These are phyloP conservation scores for Paramecium biaurelia DNA, from an alignment of 73 alveolate species.

Conservation along the genomic window DNA sequence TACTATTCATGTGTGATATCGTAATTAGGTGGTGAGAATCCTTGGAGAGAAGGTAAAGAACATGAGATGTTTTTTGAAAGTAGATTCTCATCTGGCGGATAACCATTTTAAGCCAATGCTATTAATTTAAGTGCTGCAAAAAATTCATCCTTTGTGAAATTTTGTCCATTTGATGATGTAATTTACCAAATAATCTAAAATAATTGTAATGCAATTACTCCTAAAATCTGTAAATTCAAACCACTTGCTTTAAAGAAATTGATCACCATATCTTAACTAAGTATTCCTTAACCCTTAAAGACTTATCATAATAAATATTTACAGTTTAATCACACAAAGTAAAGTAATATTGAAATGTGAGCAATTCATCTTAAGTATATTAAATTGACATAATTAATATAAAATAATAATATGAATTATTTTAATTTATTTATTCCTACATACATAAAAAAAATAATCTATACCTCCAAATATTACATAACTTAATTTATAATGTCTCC, in stretches of 20 bases:
- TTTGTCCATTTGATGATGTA: background rate
- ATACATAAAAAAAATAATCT: background rate
- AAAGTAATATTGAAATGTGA: background rate
- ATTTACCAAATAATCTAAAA: background rate
- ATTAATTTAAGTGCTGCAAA: conserved; percentile 24
- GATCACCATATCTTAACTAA: background rate
- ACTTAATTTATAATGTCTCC: no score
- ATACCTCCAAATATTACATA: no score
- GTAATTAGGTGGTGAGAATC: background rate
- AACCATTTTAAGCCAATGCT: background rate
- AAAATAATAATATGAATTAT: background rate
- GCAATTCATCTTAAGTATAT: conserved; percentile 6
- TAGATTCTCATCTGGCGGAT: background rate
- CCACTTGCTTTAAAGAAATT: background rate
- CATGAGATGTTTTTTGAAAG: background rate
- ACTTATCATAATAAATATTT: background rate
- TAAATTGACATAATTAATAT: background rate
- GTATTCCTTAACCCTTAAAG: background rate
- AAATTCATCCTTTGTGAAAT: conserved; percentile 33
- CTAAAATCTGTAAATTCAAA: background rate
- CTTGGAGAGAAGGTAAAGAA: background rate
- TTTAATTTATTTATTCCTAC: background rate
- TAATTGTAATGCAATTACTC: background rate
- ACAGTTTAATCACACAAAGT: background rate
- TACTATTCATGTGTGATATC: background rate